Evolutionary conservation across 495 filamentous ascomycete genomes (phyloP), one percentile per base, ranked within the genome.

Genomic region (Massariosphaeria phaeospora): DNA sequence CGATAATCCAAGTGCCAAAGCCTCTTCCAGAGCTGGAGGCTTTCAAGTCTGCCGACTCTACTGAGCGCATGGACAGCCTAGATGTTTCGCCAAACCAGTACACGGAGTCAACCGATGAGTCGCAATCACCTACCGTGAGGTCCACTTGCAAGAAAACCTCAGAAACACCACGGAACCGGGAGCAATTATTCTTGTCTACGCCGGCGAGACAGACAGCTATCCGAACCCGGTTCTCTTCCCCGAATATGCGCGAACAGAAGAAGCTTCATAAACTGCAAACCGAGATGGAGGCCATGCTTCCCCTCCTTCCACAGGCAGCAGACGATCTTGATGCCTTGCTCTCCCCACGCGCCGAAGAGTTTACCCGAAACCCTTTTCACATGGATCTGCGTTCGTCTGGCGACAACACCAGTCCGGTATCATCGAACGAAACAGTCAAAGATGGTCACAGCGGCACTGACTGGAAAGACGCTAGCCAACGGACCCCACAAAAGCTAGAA

Each of bases 301-400:
- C 69, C 12, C 55, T 57, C 21, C 41, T 49, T 0, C 59, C 59
- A 11, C 48, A 50, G 26, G 17, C 54, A 4, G 41, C 30, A 13
- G 59, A 62, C 34, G 60, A 62, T 42, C 42, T 61, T 24, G 68
- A 72, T 15, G 64, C 62, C 0, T 59, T 72, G 7, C 62, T 72
- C 61, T 71, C 68, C 10, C 72, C 72, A 23, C 61, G 72, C 4
- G 70, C 69, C 13, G 64, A 64, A 12, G 67, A 72, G 47, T 72
- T 74, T 42, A 75, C 71, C 11, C 58, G 61, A 35, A 73, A 72
- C 48, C 72, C 72, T 1, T 73, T 75, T 56, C 63, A 67, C 46
- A 18, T 60, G 17, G 57, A 64, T 15, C 48, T 68, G 8, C 34
- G 48, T 18, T 13, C 36, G 24, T 18, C 44, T 10, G 25, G 9